Evolutionary conservation across 257 asterid species (phyloP).

Genomic region (Handroanthus guayacan): DNA sequence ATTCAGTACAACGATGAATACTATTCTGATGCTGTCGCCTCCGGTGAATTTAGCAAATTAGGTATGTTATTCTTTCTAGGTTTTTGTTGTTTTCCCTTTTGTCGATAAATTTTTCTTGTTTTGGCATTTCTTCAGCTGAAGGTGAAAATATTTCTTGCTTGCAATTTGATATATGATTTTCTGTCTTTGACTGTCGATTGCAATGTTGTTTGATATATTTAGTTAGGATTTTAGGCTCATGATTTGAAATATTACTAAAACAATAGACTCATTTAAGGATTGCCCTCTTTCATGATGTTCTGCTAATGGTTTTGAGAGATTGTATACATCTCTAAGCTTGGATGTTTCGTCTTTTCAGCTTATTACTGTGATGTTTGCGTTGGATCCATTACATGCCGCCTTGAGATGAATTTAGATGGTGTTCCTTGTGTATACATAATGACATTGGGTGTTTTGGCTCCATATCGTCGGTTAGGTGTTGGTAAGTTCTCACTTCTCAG

Average conservation of each 20-base stretch:
- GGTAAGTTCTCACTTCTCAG: conserved; percentile 40
- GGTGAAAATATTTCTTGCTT: background rate
- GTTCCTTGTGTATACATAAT: conserved; percentile 70
- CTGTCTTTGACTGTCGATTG: background rate
- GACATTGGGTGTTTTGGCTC: conserved; percentile 79
- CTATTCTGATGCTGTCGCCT: conserved; percentile 85
- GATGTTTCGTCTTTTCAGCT: conserved; percentile 43
- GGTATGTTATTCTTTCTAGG: conserved; percentile 49
- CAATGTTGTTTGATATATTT: background rate
- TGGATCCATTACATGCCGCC: conserved; percentile 69
- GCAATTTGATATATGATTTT: background rate
- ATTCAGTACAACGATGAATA: conserved; percentile 91
- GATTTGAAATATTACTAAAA: background rate
- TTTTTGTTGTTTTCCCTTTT: background rate
- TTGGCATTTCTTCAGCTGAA: background rate
- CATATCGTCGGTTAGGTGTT: conserved; percentile 63
- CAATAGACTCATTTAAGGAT: too few species aligned
- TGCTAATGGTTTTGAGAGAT: background rate
- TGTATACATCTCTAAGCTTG: background rate
- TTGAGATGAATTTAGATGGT: conserved; percentile 67
- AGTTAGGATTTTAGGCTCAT: background rate
- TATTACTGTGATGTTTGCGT: conserved; percentile 65
- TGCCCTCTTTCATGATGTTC: background rate
- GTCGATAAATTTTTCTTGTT: too few species aligned
- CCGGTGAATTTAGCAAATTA: conserved; percentile 89